phyloP scores from a whole-genome alignment of 495 filamentous ascomycete genomes.

The Aspergillus nidulans region DNA sequence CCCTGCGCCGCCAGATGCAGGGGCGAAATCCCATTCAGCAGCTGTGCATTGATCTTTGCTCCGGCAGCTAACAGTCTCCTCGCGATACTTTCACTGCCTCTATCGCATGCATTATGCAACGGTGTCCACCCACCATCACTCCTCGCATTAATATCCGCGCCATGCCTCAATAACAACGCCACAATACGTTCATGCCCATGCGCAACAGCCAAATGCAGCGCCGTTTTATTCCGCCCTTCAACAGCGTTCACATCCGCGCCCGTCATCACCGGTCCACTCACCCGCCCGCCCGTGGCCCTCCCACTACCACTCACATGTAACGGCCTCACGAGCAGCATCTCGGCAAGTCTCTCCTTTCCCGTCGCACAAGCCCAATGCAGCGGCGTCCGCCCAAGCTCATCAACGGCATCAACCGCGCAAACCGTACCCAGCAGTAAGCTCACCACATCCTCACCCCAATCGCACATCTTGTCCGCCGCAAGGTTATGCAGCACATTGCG shows the following conservation, averaged over 20 bases:
- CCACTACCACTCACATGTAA: slow-evolving; percentile 10
- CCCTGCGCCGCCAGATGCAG: slow-evolving; percentile 59
- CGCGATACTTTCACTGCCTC: slow-evolving; percentile 48
- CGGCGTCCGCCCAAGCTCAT: slow-evolving; percentile 52
- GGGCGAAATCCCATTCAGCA: slow-evolving; percentile 57
- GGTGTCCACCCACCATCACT: slow-evolving; percentile 63
- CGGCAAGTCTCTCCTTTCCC: slow-evolving; percentile 52
- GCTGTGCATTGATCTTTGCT: slow-evolving; percentile 52
- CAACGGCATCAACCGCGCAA: slow-evolving; percentile 41
- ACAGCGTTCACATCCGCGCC: slow-evolving; percentile 46
- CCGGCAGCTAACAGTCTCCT: slow-evolving; percentile 44
- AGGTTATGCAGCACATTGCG: slow-evolving; percentile 52
- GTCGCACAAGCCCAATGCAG: slow-evolving; percentile 63
- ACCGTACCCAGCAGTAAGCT: slow-evolving; percentile 38
- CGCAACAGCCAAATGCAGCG: slow-evolving; percentile 55
- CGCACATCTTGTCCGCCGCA: slow-evolving; percentile 50
- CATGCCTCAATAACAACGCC: slow-evolving; percentile 46
- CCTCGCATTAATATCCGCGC: slow-evolving; percentile 49
- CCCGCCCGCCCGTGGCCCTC: background rate
- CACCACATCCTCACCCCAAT: slow-evolving; percentile 51
- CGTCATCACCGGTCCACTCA: background rate
- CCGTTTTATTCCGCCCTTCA: slow-evolving; percentile 56
- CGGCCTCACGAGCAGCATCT: slow-evolving; percentile 46
- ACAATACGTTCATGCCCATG: slow-evolving; percentile 53
- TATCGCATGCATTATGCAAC: slow-evolving; percentile 59